Evolutionary conservation across 495 filamentous ascomycete genomes (phyloP), one percentile per base, ranked within the genome.

Genomic region (Lasiosphaeriaceae sp.): DNA sequence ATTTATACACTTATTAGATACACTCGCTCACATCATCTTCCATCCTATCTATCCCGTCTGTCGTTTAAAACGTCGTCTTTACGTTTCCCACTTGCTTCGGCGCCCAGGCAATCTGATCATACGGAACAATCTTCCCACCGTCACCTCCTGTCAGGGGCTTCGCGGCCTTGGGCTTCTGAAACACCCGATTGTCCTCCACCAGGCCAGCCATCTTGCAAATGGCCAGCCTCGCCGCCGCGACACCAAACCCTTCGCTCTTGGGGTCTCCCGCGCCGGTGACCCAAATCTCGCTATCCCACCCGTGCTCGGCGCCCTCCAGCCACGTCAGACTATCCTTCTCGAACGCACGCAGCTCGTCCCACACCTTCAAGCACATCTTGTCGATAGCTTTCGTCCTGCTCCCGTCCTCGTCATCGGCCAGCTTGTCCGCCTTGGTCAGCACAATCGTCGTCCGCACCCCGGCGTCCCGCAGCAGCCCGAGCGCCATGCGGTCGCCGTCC

Each of bases 401-500:
- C 14, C 51, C 61, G 31, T 65, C 66, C 16, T 44, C 31, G n/a
- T 17, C 55, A 17, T 57, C 45, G 29, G 55, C 55, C 22, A 76
- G 59, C 50, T 77, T 77, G 66, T 98, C 94, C 7, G 86, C 83
- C 70, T 97, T 97, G 3, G 89, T 88, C 4, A 98, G 69, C 43
- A 97, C 77, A 14, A 97, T 80, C 60, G 92, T 84, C 59, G 90
- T 91, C 14, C 82, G 81, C 12, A 94, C 82, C 9, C 75, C 80
- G 5, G 76, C 73, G 49, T 81, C 64, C 34, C 86, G 77, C 52
- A 97, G 79, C 41, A 88, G 64, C 20, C 70, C 66, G 14, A 98
- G 73, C 39, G 95, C 74, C 46, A 84, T 73, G 11, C 77, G 56
- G 69, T 98, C 94, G 3, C 73, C 81, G 17, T 74, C 63, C 67